Conservation (phyloP, 768 basidiomycete genomes). For the Trametes cinnabarina region DNA sequence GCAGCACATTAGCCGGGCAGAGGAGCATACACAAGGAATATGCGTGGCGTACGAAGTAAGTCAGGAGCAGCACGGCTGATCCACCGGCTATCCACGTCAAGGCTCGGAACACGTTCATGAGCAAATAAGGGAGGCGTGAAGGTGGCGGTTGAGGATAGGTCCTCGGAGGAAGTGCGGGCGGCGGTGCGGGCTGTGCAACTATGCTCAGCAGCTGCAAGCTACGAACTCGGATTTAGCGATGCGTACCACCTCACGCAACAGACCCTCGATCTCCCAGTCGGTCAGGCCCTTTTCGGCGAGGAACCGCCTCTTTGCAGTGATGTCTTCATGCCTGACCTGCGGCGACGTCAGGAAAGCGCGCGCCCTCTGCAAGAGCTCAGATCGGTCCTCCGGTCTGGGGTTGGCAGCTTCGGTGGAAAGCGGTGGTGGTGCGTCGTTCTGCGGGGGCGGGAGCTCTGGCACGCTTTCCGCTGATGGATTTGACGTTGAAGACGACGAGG, state of each 20-base stretch:
- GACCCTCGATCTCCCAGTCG: constrained; percentile 54
- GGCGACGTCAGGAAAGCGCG: constrained; percentile 66
- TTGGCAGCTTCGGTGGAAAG: not conserved
- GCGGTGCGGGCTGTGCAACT: not conserved
- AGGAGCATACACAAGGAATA: too few relatives aligned
- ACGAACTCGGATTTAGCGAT: constrained; percentile 24
- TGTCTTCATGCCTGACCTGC: constrained; percentile 59
- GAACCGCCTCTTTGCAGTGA: constrained; percentile 56
- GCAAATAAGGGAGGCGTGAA: constrained; percentile 63
- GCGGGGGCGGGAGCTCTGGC: not conserved
- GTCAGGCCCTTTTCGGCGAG: constrained; percentile 68
- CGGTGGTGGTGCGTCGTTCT: not conserved
- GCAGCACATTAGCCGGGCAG: too few relatives aligned
- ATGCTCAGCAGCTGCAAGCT: not conserved
- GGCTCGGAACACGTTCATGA: constrained; percentile 59
- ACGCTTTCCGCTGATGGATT: not conserved
- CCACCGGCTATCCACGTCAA: constrained; percentile 67
- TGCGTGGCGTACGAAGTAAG: constrained; percentile 59
- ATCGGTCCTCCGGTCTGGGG: constrained; percentile 1
- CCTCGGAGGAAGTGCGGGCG: constrained; percentile 55
- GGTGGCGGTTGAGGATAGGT: constrained; percentile 71
- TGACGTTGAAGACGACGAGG: not conserved
- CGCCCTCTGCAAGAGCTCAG: constrained; percentile 44
- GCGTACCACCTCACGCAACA: constrained; percentile 56
- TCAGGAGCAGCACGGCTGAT: constrained; percentile 52